Evolutionary conservation across 257 asterid genomes (phyloP).

Genomic region (Fraxinus quadrangulata): DNA sequence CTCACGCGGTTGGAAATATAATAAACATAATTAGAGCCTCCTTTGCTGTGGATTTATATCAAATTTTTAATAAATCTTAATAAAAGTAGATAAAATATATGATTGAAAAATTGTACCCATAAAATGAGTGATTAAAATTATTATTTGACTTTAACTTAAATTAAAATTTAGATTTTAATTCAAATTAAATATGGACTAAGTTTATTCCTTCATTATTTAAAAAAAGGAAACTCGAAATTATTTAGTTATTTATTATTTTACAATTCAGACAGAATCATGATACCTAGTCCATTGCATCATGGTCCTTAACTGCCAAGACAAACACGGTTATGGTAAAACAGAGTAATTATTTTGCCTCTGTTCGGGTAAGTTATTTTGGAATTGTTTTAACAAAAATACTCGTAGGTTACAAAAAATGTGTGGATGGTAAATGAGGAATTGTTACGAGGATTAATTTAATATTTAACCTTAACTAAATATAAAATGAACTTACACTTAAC

Average conservation of each 20-base stretch:
- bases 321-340: neutral
- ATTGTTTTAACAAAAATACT: too few relatives aligned
- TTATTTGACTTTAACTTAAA: too few relatives aligned
- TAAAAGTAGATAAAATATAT: too few relatives aligned
- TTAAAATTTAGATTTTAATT: too few relatives aligned
- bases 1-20: neutral
- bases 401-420: too few relatives aligned
- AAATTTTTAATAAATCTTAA: too few relatives aligned
- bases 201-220: neutral
- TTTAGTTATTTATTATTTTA: neutral
- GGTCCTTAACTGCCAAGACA: neutral
- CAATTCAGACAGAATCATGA: neutral
- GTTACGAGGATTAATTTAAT: neutral
- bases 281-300: neutral
- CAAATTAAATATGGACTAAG: too few relatives aligned
- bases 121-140: too few relatives aligned
- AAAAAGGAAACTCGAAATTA: neutral
- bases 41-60: too few relatives aligned
- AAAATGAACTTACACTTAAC: conserved; percentile 11
- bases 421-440: too few relatives aligned
- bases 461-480: neutral
- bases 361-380: too few relatives aligned
- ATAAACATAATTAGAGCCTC: neutral
- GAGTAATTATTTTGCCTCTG: neutral
- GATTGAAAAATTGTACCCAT: too few relatives aligned